Percentiles rank a stretch among this genome's conserved stretches.
Conservation (phyloP, 2,329 filamentous ascomycete species). For the Aspergillus clavatus region DNA sequence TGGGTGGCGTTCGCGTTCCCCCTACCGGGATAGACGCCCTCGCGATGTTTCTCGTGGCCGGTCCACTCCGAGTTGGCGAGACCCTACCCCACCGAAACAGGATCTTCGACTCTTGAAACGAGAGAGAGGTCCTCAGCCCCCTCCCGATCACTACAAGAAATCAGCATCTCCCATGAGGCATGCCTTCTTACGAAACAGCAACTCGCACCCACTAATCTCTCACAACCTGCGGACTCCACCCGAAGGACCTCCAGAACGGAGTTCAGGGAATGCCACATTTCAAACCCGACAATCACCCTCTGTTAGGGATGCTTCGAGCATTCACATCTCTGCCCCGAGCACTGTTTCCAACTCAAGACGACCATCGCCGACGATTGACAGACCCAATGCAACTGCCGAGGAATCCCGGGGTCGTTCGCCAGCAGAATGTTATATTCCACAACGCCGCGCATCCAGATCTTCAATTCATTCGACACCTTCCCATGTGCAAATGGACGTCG, state of each 20-base stretch:
- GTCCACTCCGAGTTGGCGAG: conserved; percentile 33
- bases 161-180: conserved; percentile 45
- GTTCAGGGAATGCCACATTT: conserved; percentile 44
- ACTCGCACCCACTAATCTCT: conserved; percentile 34
- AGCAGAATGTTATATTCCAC: conserved; percentile 11
- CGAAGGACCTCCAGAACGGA: conserved; percentile 47
- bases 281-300: conserved; percentile 53
- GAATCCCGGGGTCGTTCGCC: conserved; percentile 29
- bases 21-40: conserved; percentile 28
- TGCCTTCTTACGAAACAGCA: conserved; percentile 24
- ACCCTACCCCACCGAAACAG: conserved; percentile 33
- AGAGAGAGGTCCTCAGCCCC: conserved; percentile 28
- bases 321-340: conserved; percentile 49
- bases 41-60: conserved; percentile 30
- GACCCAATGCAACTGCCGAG: conserved; percentile 40
- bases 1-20: conserved; percentile 39
- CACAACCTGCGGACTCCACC: conserved; percentile 52
- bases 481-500: conserved; percentile 7
- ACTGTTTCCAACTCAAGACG: conserved; percentile 56
- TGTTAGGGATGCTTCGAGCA: conserved; percentile 38
- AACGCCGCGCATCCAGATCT: conserved; percentile 20
- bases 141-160: conserved; percentile 26
- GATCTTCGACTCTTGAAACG: conserved; percentile 30
- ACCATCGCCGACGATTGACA: conserved; percentile 57
- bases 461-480: conserved; percentile 9